Conservation (phyloP, 73 alveolate species). For the Durusdinium trenchii region DNA sequence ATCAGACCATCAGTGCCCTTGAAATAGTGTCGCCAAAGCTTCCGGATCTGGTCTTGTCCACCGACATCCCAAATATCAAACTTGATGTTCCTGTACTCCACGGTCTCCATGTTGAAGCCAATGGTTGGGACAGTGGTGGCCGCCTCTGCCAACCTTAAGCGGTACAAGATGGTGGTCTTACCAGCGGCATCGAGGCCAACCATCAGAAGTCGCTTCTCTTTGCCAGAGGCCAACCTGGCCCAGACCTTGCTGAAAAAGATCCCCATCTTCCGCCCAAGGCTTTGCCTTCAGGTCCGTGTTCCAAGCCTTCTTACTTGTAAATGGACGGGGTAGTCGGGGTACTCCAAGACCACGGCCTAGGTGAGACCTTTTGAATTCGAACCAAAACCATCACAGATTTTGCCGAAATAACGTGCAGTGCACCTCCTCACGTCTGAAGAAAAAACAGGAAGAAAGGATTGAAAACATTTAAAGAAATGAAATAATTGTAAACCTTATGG, state of each 20-base stretch:
- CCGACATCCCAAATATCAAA: constrained; percentile 5
- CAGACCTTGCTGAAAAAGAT: constrained; percentile 96
- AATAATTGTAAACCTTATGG: no score
- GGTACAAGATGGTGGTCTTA: constrained; percentile 31
- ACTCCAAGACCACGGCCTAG: no score
- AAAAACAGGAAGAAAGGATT: no score
- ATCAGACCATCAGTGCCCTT: constrained; percentile 97
- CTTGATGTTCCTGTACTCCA: constrained; percentile 97
- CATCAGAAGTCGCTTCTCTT: constrained; percentile 73
- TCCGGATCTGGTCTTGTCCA: constrained; percentile 98
- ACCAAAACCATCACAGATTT: no score
- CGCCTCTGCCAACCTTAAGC: constrained; percentile 11
- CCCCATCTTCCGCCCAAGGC: constrained; percentile 95
- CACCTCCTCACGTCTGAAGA: no score
- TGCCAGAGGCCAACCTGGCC: constrained; percentile 93
- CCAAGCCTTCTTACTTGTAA: no score
- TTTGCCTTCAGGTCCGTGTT: neutral
- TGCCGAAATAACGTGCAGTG: no score
- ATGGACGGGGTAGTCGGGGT: no score
- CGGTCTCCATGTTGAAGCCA: constrained; percentile 99
- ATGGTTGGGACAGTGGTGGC: constrained; percentile 8
- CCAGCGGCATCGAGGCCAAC: constrained; percentile 43
- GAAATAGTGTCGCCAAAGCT: constrained; percentile 99
- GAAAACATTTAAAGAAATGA: no score
- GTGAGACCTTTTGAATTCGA: no score